Conservation (phyloP, 129 eudicot genomes). For the sunflower (Helianthus annuus) region HanXRQr2.0-SUNRISE NC_035445.2:129226869-129227368, state of each 20-base stretch:
- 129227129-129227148: neutral
- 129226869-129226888: conserved; percentile 18
- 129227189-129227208: neutral
- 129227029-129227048: neutral
- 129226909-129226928: conserved; percentile 25
- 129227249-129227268: no score
- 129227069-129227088: neutral
- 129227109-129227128: neutral
- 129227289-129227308: no score
- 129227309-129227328: no score
- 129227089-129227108: neutral
- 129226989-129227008: conserved; percentile 56
- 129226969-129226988: conserved; percentile 51
- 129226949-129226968: conserved; percentile 32
- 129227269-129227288: no score
- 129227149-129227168: neutral
- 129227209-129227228: neutral
- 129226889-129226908: conserved; percentile 17
- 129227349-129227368: no score
- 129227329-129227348: no score
- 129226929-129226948: conserved; percentile 48
- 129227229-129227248: no score
- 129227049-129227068: neutral
- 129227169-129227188: neutral
- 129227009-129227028: conserved; percentile 7